Base-by-base conservation (phyloP, 1,139 yeast genomes). In the Wickerhamomyces sp. region DNA sequence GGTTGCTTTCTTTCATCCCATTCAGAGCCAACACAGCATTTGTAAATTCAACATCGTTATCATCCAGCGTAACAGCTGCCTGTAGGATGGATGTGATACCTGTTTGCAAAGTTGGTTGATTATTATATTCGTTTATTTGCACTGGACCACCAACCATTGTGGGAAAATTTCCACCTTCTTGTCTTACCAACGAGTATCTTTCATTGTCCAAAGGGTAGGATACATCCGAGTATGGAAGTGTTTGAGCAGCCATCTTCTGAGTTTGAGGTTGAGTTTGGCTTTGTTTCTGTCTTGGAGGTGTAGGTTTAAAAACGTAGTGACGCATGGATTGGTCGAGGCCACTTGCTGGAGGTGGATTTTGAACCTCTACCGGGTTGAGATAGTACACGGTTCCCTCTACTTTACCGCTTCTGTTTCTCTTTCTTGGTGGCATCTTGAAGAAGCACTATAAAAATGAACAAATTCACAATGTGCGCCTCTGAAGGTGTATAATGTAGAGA, bases 391-490 rank as follows among this genome's bases (percentile, higher is more conserved):
- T 38, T 10, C 37, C 37, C 13, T 39, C 41, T 5, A 27, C 33
- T 14, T 39, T 39, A 4, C 26, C 8, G 7, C 5, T 10, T 14
- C 33, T 33, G 2, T 23, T 23, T 26, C 26, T 33, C 27, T n/a
- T 34, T 36, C 33, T 39, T 39, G 41, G 41, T 11, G 41, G 41
- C 41, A 39, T 37, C 26, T 14, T 34, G 23, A 18, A 18, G 23
- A 18, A 18, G 23, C 23, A 18, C 23, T 18, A 4, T 18, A 18
- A 18, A 18, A 18, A 18, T 18, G 23, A 18, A 18, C 23, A 18
- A 18, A 18, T 18, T 18, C 23, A 3, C 23, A 18, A 18, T 18
- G 3, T 18, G 23, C 23, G 23, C 23, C 23, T 18, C 23, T 18
- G 5, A 18, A 18, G 23, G 23, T 18, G 3, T 18, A 18, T 18